Evolutionary conservation across 2,329 filamentous ascomycete genomes (phyloP).

Genomic region (Monilinia fructicola): DNA sequence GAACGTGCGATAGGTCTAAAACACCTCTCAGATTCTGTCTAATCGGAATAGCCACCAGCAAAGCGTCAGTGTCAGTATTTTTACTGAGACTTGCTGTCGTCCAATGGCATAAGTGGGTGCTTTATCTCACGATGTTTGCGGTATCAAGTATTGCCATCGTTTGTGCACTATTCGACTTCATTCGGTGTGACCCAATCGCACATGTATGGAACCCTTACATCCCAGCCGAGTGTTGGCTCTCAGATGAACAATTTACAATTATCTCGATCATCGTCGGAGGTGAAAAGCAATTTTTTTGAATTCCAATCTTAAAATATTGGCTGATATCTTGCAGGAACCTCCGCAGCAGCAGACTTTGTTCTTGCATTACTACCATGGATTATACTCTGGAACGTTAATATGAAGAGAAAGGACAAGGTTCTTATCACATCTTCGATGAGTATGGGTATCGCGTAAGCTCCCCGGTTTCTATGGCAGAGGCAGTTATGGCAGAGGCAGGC

Average conservation of each 20-base stretch:
- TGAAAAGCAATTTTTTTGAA: not conserved
- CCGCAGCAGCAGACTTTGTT: slow-evolving; percentile 39
- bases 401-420: slow-evolving; percentile 43
- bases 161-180: slow-evolving; percentile 26
- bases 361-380: slow-evolving; percentile 44
- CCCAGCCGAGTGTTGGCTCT: slow-evolving; percentile 25
- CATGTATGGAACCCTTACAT: slow-evolving; percentile 27
- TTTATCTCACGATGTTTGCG: slow-evolving; percentile 23
- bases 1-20: not conserved
- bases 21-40: slow-evolving; percentile 23
- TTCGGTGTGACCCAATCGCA: slow-evolving; percentile 27
- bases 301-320: not conserved
- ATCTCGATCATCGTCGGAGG: slow-evolving; percentile 12
- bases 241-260: slow-evolving; percentile 17
- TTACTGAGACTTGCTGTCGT: slow-evolving; percentile 26
- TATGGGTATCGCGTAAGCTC: slow-evolving; percentile 31
- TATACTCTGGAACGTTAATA: slow-evolving; percentile 42
- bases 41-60: slow-evolving; percentile 27
- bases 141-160: slow-evolving; percentile 18
- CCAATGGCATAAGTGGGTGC: slow-evolving; percentile 25
- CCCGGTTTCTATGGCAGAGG: not conserved
- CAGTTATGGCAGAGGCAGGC: not conserved
- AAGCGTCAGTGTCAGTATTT: slow-evolving; percentile 27
- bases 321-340: not conserved
- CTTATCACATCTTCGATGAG: slow-evolving; percentile 43